A percentile compares a stretch with the other conserved stretches of the same genome.
Evolutionary conservation across 2,329 filamentous ascomycete genomes (phyloP).

Genomic region (Colletotrichum abscissum): DNA sequence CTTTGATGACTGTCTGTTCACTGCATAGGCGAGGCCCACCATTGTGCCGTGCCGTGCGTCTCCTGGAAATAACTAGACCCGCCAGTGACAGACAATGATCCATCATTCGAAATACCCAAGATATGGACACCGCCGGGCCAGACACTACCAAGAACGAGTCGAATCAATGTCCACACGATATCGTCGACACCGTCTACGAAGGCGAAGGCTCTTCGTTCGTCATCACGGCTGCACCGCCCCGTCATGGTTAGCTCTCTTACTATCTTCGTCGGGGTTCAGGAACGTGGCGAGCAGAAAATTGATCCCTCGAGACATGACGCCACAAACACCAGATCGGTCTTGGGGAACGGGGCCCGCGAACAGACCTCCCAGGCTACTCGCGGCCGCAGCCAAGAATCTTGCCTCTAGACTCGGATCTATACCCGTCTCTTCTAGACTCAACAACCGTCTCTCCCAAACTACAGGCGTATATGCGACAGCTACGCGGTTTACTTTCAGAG

Average conservation of each 20-base stretch:
- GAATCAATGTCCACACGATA: not conserved
- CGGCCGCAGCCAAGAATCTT: not conserved
- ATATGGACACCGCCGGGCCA: not conserved
- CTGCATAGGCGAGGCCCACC: not conserved
- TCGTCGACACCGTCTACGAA: not conserved
- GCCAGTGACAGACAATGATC: not conserved
- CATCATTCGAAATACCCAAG: not conserved
- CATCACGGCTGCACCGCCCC: not conserved
- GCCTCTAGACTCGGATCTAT: slow-evolving; percentile 3
- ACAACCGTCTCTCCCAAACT: not conserved
- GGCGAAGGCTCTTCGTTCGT: not conserved
- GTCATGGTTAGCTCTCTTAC: slow-evolving; percentile 4
- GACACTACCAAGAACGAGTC: not conserved
- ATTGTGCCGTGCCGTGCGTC: not conserved
- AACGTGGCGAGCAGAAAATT: slow-evolving; percentile 29
- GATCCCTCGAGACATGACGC: not conserved
- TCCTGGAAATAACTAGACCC: not conserved
- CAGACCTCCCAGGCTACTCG: not conserved
- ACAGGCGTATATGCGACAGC: not conserved
- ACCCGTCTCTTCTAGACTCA: not conserved
- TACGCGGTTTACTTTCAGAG: not conserved
- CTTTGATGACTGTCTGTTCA: not conserved
- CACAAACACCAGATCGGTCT: slow-evolving; percentile 15
- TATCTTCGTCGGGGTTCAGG: not conserved
- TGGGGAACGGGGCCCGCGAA: slow-evolving; percentile 17